Base-by-base conservation (phyloP, 2,329 filamentous ascomycete genomes). In the Colletotrichum shisoi region DNA sequence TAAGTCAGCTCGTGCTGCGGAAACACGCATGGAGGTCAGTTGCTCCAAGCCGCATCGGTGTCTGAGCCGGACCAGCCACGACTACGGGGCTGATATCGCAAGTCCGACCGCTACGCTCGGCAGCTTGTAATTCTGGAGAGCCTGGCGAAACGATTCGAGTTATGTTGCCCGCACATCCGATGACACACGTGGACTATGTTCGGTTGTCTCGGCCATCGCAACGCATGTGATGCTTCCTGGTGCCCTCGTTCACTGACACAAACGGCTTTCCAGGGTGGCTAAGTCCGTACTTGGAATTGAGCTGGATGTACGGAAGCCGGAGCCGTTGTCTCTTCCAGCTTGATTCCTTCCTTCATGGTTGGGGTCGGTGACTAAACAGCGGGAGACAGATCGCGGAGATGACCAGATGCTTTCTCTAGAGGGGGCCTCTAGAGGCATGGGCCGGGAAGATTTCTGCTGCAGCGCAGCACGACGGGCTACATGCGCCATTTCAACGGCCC, bases 41-140 rank as follows among this genome's bases (percentile, higher is more conserved):
- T 42, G 52, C 63, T 42, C 59, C 52, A 48, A 53, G 27, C 58
- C 21, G 24, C 31, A 52, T 52, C 31, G 59, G 39, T n/a, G 45
- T 48, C 51, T 57, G 59, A 34, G 59, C 53, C 59, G 59, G 62
- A n/a, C 53, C 46, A 46, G 53, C 59, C 40, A 66, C 31, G 15
- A 53, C 21, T 39, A 54, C 63, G 59, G 46, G 53, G 52, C 57
- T 48, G 24, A 53, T 44, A 21, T 24, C 31, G 21, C 9, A 45
- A 51, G 42, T 64, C 64, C 61, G 54, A 64, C 61, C 61, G 44
- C 54, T 17, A 45, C 44, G 31, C 37, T 51, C 19, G 42, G 21
- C 13, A 39, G 21, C 15, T 19, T 5, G 21, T 4, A 15, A 6
- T 39, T 21, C 31, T 48, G 9, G 34, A 37, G 39, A 13, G 15